A percentile compares a stretch with the other conserved stretches of the same genome.
These are phyloP conservation scores for Neonectria sp. DNA, from an alignment of 2,329 filamentous ascomycete genomes.

Conservation along the genomic window DNA sequence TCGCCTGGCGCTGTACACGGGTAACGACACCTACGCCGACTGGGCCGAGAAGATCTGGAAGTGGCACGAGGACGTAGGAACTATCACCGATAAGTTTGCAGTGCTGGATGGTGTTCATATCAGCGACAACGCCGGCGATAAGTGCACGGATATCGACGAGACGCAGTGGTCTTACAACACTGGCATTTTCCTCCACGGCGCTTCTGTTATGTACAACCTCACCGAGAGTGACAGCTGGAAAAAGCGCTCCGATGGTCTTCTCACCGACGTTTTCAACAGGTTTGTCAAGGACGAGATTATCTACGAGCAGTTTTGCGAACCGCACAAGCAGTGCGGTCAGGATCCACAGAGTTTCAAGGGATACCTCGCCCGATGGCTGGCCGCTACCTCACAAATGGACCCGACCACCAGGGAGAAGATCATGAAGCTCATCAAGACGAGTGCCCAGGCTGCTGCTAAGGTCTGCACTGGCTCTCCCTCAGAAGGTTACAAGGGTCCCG, in stretches of 20 bases:
- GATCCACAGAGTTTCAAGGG: constrained; percentile 85
- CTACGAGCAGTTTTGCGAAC: constrained; percentile 78
- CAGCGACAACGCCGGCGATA: constrained; percentile 50
- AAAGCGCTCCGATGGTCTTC: constrained; percentile 70
- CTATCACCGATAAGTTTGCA: constrained; percentile 69
- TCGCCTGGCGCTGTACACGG: constrained; percentile 83
- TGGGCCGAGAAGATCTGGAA: constrained; percentile 82
- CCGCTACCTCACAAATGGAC: too few relatives aligned
- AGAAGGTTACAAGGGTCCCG: too few relatives aligned
- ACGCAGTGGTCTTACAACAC: constrained; percentile 80
- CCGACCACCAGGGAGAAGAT: too few relatives aligned
- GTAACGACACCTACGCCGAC: constrained; percentile 82
- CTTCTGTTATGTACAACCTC: constrained; percentile 74
- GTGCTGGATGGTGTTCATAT: constrained; percentile 67
- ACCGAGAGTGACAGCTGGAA: constrained; percentile 69
- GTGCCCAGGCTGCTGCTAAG: constrained; percentile 64
- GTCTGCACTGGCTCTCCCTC: too few relatives aligned
- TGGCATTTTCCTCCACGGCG: constrained; percentile 75
- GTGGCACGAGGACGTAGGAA: constrained; percentile 70
- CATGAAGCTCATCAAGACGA: too few relatives aligned
- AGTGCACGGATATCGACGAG: constrained; percentile 66
- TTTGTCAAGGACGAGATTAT: constrained; percentile 72
- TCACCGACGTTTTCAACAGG: constrained; percentile 63
- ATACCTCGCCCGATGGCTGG: constrained; percentile 79
- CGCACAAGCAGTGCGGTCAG: constrained; percentile 71